Evolutionary conservation across 2,329 filamentous ascomycete species (phyloP), one percentile per base, ranked within the genome.

Genomic region (Colletotrichum phormii): DNA sequence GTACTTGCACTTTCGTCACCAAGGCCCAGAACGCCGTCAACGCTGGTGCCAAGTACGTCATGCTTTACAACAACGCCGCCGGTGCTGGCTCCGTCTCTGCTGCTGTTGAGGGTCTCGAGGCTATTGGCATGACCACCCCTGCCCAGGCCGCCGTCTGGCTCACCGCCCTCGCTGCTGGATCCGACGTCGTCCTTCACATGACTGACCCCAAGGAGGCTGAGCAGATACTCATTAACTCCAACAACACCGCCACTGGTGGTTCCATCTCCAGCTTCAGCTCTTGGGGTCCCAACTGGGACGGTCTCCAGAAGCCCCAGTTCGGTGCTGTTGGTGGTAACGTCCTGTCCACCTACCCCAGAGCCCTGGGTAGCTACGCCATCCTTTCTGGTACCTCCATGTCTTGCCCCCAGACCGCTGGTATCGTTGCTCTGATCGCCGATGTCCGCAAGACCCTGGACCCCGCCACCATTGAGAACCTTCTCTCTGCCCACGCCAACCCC

Each of bases 271-370:
- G 79, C 5, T 91, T 83, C 78, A 89, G 87, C 54, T 87, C 86
- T 6, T 92, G 89, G 90, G 90, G 90, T 8, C 90, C 90, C 2
- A 89, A 86, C 3, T 91, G 85, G 78, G 89, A 92, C 76, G 82
- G 89, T 74, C 85, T 87, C 58, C 79, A 88, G 60, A 90, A 89
- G 79, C 89, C 89, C 0, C 85, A 90, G 75, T 79, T 90, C 54
- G 86, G 85, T n/a, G 83, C 88, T 1, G 87, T 89, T 3, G 89
- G 90, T 46, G 88, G 88, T 60, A 84, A 84, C 63, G 90, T 92
- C 58, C 79, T 92, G 31, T 90, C 89, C 11, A 91, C 89, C 0
- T 91, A 84, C 74, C 89, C 87, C 37, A 60, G 71, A 4, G 79
- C 80, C 4, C 77, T 82, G 37, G 87, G 86, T 29, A 80, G 81